These are phyloP conservation scores for Croton setiger DNA, from an alignment of 441 rosid genomes.

Conservation along the genomic window DNA sequence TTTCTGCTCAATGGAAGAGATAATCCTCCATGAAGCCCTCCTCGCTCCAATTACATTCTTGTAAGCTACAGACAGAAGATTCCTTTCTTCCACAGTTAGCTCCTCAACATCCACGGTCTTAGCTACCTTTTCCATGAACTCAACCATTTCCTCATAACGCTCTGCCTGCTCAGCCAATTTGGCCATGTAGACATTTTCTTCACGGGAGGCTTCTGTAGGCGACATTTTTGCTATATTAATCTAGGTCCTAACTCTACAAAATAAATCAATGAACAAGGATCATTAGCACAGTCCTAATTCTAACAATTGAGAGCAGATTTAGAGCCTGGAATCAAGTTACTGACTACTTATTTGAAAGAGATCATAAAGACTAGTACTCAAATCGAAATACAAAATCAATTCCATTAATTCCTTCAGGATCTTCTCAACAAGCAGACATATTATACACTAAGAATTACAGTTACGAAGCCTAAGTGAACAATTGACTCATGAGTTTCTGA, in stretches of 20 bases:
- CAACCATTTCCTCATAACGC: slow-evolving; percentile 96
- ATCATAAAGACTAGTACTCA: not conserved
- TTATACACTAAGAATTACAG: not conserved
- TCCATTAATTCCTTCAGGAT: not conserved
- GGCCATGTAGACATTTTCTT: slow-evolving; percentile 91
- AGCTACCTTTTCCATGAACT: slow-evolving; percentile 93
- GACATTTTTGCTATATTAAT: slow-evolving; percentile 48
- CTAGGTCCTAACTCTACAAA: slow-evolving; percentile 12
- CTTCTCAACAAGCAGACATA: slow-evolving; percentile 1
- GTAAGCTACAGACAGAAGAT: slow-evolving; percentile 93
- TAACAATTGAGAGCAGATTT: not conserved
- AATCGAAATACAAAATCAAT: not conserved
- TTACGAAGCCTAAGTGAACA: slow-evolving; percentile 1
- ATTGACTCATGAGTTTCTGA: not conserved
- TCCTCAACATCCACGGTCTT: slow-evolving; percentile 82
- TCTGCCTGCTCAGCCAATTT: slow-evolving; percentile 97
- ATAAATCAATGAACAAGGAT: slow-evolving; percentile 4
- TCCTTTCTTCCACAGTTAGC: slow-evolving; percentile 90
- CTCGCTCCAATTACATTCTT: slow-evolving; percentile 96
- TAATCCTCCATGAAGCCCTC: slow-evolving; percentile 98
- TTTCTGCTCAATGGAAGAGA: slow-evolving; percentile 96
- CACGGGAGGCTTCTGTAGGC: slow-evolving; percentile 59
- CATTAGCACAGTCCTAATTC: not conserved
- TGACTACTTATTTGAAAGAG: not conserved
- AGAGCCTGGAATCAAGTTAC: not conserved